These are phyloP conservation scores for Alternaria sp. DNA, from an alignment of 2,329 filamentous ascomycete genomes.

Conservation along the genomic window DNA sequence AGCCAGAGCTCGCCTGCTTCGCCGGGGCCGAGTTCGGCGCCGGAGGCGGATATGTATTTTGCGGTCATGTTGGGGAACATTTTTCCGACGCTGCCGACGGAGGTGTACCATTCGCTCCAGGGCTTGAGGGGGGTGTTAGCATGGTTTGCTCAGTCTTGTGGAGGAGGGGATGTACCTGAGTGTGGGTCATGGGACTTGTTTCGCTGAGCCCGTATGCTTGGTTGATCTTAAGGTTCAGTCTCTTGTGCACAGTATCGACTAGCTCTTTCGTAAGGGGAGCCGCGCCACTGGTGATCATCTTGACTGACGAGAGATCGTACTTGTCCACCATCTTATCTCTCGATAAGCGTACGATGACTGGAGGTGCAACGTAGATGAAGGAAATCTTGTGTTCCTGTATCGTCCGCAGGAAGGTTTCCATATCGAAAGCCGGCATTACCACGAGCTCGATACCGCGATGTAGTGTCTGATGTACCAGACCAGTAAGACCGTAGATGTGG, in stretches of 20 bases:
- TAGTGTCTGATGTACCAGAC: slow-evolving; percentile 71
- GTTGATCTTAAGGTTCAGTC: slow-evolving; percentile 60
- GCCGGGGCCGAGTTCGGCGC: slow-evolving; percentile 65
- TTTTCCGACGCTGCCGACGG: slow-evolving; percentile 75
- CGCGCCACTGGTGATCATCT: slow-evolving; percentile 84
- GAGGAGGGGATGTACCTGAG: slow-evolving; percentile 16
- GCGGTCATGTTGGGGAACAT: slow-evolving; percentile 79
- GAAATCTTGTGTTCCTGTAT: slow-evolving; percentile 78
- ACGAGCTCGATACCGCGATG: slow-evolving; percentile 70
- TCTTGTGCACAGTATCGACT: slow-evolving; percentile 73
- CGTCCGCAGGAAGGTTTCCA: slow-evolving; percentile 75
- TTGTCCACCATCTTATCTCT: slow-evolving; percentile 78
- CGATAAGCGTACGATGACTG: slow-evolving; percentile 77
- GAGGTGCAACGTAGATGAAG: slow-evolving; percentile 81
- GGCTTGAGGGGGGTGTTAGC: slow-evolving; percentile 12
- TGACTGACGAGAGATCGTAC: slow-evolving; percentile 78
- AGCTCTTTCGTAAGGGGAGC: slow-evolving; percentile 82
- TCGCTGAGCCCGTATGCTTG: slow-evolving; percentile 36
- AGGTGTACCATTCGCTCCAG: slow-evolving; percentile 33
- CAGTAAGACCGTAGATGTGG: slow-evolving; percentile 85
- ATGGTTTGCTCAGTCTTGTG: too few species aligned
- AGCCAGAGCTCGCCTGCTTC: slow-evolving; percentile 67
- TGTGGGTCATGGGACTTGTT: slow-evolving; percentile 33
- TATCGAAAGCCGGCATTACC: slow-evolving; percentile 79
- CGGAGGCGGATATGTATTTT: slow-evolving; percentile 71